Percentiles rank a stretch among this genome's conserved stretches.
phyloP scores from a whole-genome alignment of 441 rosid genomes.

The Arabidopsis hybrid region DNA sequence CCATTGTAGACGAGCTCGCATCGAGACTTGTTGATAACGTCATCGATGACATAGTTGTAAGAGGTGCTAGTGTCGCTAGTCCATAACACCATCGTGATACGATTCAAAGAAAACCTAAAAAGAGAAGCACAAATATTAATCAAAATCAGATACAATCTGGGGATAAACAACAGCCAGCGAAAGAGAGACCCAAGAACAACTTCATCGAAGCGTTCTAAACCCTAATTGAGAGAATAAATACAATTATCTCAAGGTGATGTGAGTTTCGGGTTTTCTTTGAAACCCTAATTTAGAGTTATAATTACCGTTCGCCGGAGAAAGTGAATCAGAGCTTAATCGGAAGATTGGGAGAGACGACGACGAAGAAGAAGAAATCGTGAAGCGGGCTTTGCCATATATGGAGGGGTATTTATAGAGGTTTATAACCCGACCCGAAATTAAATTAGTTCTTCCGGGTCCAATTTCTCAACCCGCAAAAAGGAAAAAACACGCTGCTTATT shows the following conservation, averaged over 20 bases:
- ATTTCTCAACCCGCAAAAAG: not conserved
- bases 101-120: not conserved
- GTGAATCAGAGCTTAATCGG: not conserved
- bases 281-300: not conserved
- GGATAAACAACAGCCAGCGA: too few species aligned
- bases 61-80: not conserved
- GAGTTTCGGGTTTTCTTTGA: not conserved
- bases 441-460: not conserved
- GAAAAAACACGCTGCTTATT: not conserved
- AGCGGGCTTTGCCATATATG: not conserved
- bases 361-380: not conserved
- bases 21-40: slow-evolving; percentile 29
- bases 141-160: too few species aligned
- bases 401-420: not conserved
- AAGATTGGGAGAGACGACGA: not conserved
- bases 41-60: not conserved
- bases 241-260: not conserved
- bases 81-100: slow-evolving; percentile 3
- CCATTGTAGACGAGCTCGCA: slow-evolving; percentile 9
- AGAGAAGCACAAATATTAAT: not conserved
- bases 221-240: not conserved
- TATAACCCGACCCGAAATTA: slow-evolving; percentile 2
- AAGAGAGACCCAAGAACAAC: too few species aligned
- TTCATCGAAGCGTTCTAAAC: too few species aligned
- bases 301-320: not conserved